Percentiles rank a stretch among this genome's conserved stretches.
These are phyloP conservation scores for Stachybotrys echinatus DNA, from an alignment of 2,329 filamentous ascomycete genomes.

Conservation along the genomic window DNA sequence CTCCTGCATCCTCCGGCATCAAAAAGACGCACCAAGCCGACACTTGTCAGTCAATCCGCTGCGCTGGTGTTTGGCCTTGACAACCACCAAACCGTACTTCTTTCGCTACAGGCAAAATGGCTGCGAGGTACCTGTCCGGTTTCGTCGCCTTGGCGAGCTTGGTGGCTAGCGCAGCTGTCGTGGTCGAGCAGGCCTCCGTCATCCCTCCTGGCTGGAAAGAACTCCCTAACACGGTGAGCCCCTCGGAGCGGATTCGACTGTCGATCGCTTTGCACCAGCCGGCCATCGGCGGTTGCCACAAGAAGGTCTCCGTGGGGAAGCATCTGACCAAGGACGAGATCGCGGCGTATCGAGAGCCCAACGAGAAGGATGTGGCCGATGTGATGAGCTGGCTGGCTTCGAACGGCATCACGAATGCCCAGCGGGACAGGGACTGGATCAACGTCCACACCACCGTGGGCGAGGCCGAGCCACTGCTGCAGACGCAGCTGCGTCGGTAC, in stretches of 20 bases:
- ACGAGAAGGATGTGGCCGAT: conserved; percentile 21
- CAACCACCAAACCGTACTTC: too few species aligned
- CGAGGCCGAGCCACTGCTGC: conserved; percentile 32
- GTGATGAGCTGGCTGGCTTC: conserved; percentile 37
- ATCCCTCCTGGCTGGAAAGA: conserved; percentile 25
- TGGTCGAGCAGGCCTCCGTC: conserved; percentile 18
- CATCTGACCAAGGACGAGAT: conserved; percentile 32
- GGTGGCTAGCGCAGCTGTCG: conserved; percentile 11
- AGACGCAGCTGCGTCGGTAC: conserved; percentile 35
- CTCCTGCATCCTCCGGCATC: too few species aligned
- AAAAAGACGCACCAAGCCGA: too few species aligned
- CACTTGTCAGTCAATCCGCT: too few species aligned
- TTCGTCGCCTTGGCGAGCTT: conserved; percentile 15
- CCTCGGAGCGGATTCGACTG: conserved; percentile 18
- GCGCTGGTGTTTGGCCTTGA: too few species aligned
- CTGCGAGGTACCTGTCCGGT: neutral
- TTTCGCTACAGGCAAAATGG: too few species aligned
- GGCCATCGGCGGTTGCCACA: conserved; percentile 16
- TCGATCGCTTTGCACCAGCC: conserved; percentile 27
- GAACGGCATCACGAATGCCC: conserved; percentile 17
- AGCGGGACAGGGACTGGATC: conserved; percentile 33
- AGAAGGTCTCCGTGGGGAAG: conserved; percentile 13
- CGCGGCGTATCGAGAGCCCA: conserved; percentile 27
- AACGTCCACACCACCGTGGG: conserved; percentile 34
- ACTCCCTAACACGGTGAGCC: conserved; percentile 13